phyloP scores from a whole-genome alignment of 164 flowering plant species.

The Taxillus chinensis region DNA sequence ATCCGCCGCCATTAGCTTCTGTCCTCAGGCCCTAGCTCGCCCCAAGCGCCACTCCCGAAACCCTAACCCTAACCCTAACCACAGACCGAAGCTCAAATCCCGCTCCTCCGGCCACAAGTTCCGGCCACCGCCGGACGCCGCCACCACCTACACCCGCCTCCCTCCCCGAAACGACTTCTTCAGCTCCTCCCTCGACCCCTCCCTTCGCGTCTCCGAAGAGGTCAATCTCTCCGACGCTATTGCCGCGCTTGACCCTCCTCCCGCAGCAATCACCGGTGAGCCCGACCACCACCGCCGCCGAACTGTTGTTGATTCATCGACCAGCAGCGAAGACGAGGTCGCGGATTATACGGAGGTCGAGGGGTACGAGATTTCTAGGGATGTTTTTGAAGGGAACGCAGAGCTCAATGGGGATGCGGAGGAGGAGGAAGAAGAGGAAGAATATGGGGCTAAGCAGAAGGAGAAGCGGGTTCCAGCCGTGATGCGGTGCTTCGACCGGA shows the following conservation, averaged over 20 bases:
- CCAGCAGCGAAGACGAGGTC: slow-evolving; percentile 8
- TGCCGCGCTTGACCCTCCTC: background rate
- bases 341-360: slow-evolving; percentile 8
- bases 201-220: background rate
- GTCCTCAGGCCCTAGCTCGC: slow-evolving; percentile 19
- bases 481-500: slow-evolving; percentile 90
- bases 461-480: slow-evolving; percentile 96
- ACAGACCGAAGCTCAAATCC: slow-evolving; percentile 13
- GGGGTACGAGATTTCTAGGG: slow-evolving; percentile 8
- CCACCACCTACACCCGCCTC: slow-evolving; percentile 61
- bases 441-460: slow-evolving; percentile 33
- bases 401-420: slow-evolving; percentile 9
- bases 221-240: slow-evolving; percentile 26
- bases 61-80: slow-evolving; percentile 15
- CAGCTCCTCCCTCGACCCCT: background rate
- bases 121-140: slow-evolving; percentile 27
- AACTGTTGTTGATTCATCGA: no score
- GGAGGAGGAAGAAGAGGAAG: slow-evolving; percentile 14
- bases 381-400: background rate
- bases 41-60: slow-evolving; percentile 9
- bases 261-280: background rate
- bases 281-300: background rate
- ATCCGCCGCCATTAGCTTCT: slow-evolving; percentile 15
- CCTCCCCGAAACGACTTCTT: slow-evolving; percentile 48
- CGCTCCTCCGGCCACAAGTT: slow-evolving; percentile 10